Base-by-base conservation (phyloP, 2,329 filamentous ascomycete genomes). In the Sclerotinia sclerotiorum region DNA sequence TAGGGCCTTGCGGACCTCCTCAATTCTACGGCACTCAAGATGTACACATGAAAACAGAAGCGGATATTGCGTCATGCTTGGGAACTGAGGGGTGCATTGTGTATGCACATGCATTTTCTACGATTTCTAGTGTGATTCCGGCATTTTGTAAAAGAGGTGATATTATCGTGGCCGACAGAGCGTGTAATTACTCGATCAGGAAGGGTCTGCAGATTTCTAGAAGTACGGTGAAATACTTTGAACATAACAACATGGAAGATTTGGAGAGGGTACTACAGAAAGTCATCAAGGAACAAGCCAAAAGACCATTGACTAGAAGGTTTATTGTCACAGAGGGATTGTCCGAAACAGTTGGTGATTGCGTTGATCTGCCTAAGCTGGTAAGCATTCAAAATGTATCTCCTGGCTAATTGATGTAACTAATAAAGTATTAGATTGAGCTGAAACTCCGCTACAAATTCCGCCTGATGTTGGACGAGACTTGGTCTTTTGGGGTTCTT, bases 21-120 rank as follows among this genome's bases (percentile, higher is more conserved):
- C 94, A 97, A 72, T 99, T 99, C 82, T 99, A 99, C 81, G 95
- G 94, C 72, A 99, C 93, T 44, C 94, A 98, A 79, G 95, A 99
- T 80, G 94, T 98, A 57, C 95, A 99, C 80, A 94, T 97, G 87
- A 95, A 96, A 83, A 93, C 93, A 21, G 95, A 99, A 81, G 88
- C 92, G 68, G 94, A 98, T 78, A 94, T 99, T 76, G 93, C 95
- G 32, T 87, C 91, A 13, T 97, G 94, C 78, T 81, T 99, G 35
- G 95, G 95, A 32, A 92, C 92, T 1, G 88, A 94, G 67, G 89
- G 90, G 44, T 96, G 93, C 77, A 98, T 99, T 73, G 89, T 99
- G 69, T 99, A 99, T 77, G 92, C 95, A 0, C 95, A 99, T 78
- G 90, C 94, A 5, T 98, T 99, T 78, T 97, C 92, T 35, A 97